Evolutionary conservation across 202 grass and related monocot genomes (phyloP), one percentile per base, ranked within the genome.

Genomic region (Schoenoplectus triqueter): DNA sequence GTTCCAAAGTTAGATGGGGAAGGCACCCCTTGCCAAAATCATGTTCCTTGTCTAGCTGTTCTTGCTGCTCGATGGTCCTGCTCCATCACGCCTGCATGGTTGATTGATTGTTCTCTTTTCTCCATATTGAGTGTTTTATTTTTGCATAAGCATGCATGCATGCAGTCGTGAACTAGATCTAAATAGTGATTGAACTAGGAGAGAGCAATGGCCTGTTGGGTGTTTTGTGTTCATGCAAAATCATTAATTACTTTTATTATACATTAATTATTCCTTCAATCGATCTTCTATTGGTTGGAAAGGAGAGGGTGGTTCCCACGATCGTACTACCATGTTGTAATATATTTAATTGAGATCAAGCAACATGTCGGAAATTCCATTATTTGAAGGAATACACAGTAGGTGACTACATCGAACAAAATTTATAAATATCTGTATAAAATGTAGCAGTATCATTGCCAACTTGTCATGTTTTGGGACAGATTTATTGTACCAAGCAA

Each of bases 21-120:
- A 78, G 14, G 4, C 5, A 2, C 20, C 21, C 20, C 73, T 21
- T 57, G 51, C 50, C 49, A 15, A 78, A 78, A 44, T 78, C 74
- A 59, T 60, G 74, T 78, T 78, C 46, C 31, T 59, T 41, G 73
- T 41, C 13, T 78, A 60, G 31, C 49, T 75, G 54, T 78, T 78
- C 21, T 77, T 59, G 21, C 52, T 60, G 14, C 11, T 77, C 7
- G 10, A 41, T 78, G 74, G 74, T 78, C 74, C 74, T 44, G 51
- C 21, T 40, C 50, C 73, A 77, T 75, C 73, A 76, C 56, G 73
- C 59, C 18, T 61, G 9, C 9, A 57, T 59, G 55, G 10, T 31
- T 66, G 20, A 51, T 15, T 77, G 9, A 55, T 55, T 50, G 45
- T 10, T 73, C 7, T 73, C 6, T 31, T 64, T 9, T 10, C 20